Evolutionary conservation across 2,329 filamentous ascomycete species (phyloP).

Genomic region (Cryphonectria radicalis): DNA sequence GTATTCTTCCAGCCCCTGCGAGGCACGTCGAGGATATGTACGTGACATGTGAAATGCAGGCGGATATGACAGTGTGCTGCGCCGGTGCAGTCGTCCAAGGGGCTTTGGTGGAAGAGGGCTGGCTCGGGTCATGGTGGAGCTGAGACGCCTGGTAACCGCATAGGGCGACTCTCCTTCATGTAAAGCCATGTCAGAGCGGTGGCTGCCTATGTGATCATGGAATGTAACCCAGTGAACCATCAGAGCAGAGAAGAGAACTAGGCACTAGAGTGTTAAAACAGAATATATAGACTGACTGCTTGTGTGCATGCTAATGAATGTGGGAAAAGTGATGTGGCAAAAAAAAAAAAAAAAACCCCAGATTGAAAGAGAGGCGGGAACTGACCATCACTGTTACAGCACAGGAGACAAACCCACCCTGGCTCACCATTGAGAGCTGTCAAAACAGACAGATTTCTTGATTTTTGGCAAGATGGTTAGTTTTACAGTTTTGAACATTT

Average conservation of each 20-base stretch:
- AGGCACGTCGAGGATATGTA: not conserved
- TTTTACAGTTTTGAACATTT: not conserved
- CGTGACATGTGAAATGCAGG: not conserved
- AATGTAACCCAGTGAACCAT: conserved; percentile 55
- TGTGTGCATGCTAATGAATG: not conserved
- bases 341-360: no score
- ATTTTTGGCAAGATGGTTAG: not conserved
- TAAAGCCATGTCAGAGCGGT: not conserved
- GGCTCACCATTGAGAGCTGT: conserved; percentile 62
- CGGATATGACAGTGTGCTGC: not conserved
- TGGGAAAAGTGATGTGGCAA: not conserved
- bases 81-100: not conserved
- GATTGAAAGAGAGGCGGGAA: conserved; percentile 19
- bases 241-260: conserved; percentile 59
- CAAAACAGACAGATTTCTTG: conserved; percentile 62
- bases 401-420: conserved; percentile 68
- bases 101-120: not conserved
- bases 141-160: not conserved
- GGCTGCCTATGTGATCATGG: conserved; percentile 40
- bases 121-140: not conserved
- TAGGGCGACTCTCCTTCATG: not conserved
- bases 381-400: conserved; percentile 66
- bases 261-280: not conserved
- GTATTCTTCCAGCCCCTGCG: not conserved
- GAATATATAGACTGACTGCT: not conserved